Percentiles rank a stretch among this genome's conserved stretches.
Evolutionary conservation across 1,284 basidiomycete species (phyloP).

Genomic region (Termitomyces sp.): DNA sequence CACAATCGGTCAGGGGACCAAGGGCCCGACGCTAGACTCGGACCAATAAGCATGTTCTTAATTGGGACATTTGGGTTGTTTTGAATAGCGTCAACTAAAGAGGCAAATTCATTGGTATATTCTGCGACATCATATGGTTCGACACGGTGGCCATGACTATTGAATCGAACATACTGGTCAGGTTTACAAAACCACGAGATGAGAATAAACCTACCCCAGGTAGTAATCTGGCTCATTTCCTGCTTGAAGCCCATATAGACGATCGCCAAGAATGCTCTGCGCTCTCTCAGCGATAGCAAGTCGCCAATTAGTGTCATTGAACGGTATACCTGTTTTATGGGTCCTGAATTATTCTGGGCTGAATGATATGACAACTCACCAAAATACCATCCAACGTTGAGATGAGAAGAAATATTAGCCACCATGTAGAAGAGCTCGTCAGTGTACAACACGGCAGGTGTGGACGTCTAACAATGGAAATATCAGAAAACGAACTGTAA

Average conservation of each 20-base stretch:
- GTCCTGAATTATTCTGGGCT: constrained; percentile 17
- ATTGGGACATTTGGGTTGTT: constrained; percentile 36
- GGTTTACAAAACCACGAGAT: neutral
- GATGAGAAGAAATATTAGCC: constrained; percentile 48
- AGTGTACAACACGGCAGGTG: constrained; percentile 56
- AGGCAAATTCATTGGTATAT: constrained; percentile 33
- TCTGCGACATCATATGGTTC: constrained; percentile 15
- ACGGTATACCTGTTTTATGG: constrained; percentile 38
- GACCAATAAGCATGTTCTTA: constrained; percentile 52
- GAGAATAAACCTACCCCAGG: constrained; percentile 23
- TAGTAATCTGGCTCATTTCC: constrained; percentile 77
- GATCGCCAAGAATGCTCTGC: constrained; percentile 47
- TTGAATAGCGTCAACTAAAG: constrained; percentile 11
- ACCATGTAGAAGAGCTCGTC: constrained; percentile 54
- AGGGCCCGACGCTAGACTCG: constrained; percentile 44
- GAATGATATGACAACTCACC: constrained; percentile 24
- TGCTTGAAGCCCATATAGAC: constrained; percentile 52
- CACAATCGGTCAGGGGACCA: constrained; percentile 52
- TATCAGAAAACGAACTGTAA: neutral
- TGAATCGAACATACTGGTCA: neutral
- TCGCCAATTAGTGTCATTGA: constrained; percentile 51
- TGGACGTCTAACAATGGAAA: constrained; percentile 36
- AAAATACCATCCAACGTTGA: constrained; percentile 61
- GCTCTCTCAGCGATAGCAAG: constrained; percentile 45
- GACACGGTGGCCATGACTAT: constrained; percentile 14